phyloP scores from a whole-genome alignment of 805 yeast species.

The Monosporozyma servazzii region DNA sequence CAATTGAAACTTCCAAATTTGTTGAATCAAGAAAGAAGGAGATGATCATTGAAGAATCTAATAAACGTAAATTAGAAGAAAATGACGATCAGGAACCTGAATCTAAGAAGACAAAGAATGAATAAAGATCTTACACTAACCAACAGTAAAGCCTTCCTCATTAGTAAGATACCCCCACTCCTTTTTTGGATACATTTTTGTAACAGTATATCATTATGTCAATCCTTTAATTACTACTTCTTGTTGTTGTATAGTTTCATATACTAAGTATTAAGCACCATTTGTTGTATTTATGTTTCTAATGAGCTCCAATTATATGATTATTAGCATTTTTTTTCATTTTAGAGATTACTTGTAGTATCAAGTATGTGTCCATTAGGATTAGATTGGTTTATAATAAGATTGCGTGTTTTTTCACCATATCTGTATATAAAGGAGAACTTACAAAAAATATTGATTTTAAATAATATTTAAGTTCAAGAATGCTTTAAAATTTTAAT shows the following conservation, averaged over 20 bases:
- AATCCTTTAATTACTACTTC: background rate
- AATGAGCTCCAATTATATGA: too few species aligned
- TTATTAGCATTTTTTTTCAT: too few species aligned
- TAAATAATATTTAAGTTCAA: too few species aligned
- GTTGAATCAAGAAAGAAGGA: conserved; percentile 5
- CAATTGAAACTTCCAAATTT: conserved; percentile 10
- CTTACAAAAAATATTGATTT: too few species aligned
- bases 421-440: too few species aligned
- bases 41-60: background rate
- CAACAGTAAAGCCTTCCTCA: background rate
- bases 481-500: too few species aligned
- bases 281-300: background rate
- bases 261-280: background rate
- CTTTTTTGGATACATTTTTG: background rate
- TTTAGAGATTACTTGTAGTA: too few species aligned
- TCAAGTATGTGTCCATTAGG: too few species aligned
- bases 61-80: background rate
- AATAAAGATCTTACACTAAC: background rate
- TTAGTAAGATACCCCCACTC: background rate
- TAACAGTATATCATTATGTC: background rate
- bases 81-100: conserved; percentile 1
- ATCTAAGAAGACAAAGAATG: background rate
- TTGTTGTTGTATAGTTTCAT: background rate
- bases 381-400: too few species aligned
- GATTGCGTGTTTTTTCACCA: too few species aligned